Evolutionary conservation across 208 protist genomes (phyloP).

Genomic region (Trypanosoma vivax): DNA sequence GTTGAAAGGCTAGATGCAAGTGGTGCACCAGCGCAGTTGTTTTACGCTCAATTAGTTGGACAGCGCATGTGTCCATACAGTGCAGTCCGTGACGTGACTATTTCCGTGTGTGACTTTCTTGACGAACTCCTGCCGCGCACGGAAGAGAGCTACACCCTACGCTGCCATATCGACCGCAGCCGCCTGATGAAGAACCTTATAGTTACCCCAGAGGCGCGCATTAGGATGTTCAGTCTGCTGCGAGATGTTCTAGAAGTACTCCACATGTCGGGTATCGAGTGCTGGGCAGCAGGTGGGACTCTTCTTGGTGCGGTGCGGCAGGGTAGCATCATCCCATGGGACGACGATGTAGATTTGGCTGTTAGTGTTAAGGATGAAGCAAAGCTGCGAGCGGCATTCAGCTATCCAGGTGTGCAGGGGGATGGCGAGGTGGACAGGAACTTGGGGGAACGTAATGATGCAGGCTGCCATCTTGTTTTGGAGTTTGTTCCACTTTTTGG

Average conservation of each 20-base stretch:
- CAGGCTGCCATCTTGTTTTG: constrained; percentile 8
- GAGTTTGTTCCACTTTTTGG: constrained; percentile 33
- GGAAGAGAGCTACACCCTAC: constrained; percentile 1
- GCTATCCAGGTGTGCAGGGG: constrained; percentile 2
- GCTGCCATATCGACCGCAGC: not conserved
- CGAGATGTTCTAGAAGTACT: constrained; percentile 4
- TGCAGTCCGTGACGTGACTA: not conserved
- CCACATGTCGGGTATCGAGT: constrained; percentile 4
- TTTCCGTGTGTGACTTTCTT: not conserved
- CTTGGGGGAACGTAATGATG: not conserved
- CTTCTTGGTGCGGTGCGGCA: constrained; percentile 31
- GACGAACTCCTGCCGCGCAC: constrained; percentile 2
- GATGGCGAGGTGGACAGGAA: not conserved
- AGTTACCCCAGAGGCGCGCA: constrained; percentile 7
- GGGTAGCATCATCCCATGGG: constrained; percentile 30
- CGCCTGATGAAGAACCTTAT: constrained; percentile 9
- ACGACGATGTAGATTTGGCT: constrained; percentile 31
- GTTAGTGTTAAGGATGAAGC: constrained; percentile 12
- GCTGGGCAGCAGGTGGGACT: constrained; percentile 23
- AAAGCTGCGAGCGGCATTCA: constrained; percentile 11
- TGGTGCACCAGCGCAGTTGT: not conserved
- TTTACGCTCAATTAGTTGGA: constrained; percentile 8
- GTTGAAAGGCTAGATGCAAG: constrained; percentile 14
- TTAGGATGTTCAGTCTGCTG: constrained; percentile 9
- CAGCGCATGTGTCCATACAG: not conserved